Percentiles rank a stretch among this genome's conserved stretches.
phyloP scores from a whole-genome alignment of 805 yeast species.

The Saccharomycopsis lassenensis region DNA sequence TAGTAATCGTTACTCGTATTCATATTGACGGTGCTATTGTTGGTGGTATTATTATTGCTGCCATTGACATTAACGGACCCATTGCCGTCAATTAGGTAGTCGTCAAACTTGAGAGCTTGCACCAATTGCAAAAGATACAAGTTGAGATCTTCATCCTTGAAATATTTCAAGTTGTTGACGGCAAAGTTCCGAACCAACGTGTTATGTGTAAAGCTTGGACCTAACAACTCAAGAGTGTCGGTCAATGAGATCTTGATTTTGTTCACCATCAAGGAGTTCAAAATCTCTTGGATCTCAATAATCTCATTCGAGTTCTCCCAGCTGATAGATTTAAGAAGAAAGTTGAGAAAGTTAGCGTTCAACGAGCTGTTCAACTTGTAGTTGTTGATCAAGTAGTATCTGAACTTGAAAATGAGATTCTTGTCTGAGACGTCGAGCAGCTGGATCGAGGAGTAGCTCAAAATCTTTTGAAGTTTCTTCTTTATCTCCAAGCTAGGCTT shows the following conservation, averaged over 20 bases:
- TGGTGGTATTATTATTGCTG: constrained; percentile 1
- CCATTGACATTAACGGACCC: background rate
- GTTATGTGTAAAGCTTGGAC: constrained; percentile 59
- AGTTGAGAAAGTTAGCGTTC: constrained; percentile 52
- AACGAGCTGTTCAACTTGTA: constrained; percentile 14
- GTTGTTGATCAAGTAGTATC: constrained; percentile 68
- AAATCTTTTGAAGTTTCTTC: constrained; percentile 57
- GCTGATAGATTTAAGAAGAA: constrained; percentile 76
- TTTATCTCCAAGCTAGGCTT: constrained; percentile 81
- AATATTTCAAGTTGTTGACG: constrained; percentile 67
- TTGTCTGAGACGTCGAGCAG: constrained; percentile 73
- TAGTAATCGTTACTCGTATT: background rate
- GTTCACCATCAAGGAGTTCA: constrained; percentile 62
- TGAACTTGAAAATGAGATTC: constrained; percentile 80
- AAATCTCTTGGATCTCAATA: constrained; percentile 62
- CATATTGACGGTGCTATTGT: background rate
- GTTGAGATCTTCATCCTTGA: constrained; percentile 70
- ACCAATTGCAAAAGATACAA: constrained; percentile 81
- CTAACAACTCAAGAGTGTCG: constrained; percentile 65
- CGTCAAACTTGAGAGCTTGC: constrained; percentile 80
- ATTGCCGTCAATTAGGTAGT: constrained; percentile 8
- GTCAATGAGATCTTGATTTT: constrained; percentile 47
- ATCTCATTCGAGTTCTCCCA: constrained; percentile 82
- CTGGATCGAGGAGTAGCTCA: constrained; percentile 74
- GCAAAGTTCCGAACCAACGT: constrained; percentile 76